Conservation (phyloP, 345 rosid species). For the Odontarrhena argentea region DNA sequence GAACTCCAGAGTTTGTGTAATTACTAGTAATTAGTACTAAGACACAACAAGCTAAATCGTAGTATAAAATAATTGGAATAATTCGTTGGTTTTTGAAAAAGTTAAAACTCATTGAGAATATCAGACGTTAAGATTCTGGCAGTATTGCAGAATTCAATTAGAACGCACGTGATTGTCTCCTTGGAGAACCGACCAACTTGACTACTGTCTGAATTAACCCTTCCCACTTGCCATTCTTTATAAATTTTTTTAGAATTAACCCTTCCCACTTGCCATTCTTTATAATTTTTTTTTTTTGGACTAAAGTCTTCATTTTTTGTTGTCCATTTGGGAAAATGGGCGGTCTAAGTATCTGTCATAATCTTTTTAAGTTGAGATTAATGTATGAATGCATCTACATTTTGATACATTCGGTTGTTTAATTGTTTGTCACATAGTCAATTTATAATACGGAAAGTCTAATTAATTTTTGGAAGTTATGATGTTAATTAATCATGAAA, state of each 20-base stretch:
- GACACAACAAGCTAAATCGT: too few relatives aligned
- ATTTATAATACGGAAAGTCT: constrained; percentile 5
- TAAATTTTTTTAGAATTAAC: not conserved
- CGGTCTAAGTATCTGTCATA: constrained; percentile 27
- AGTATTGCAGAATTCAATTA: constrained; percentile 31
- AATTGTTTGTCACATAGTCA: constrained; percentile 6
- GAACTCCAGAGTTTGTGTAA: too few relatives aligned
- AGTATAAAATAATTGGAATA: not conserved
- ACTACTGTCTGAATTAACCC: constrained; percentile 30
- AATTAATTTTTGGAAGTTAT: constrained; percentile 6
- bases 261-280: constrained; percentile 36
- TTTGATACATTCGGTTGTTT: constrained; percentile 15
- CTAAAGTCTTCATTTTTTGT: constrained; percentile 5
- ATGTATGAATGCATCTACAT: constrained; percentile 11
- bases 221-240: constrained; percentile 35
- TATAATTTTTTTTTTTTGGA: not conserved
- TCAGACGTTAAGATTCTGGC: constrained; percentile 28
- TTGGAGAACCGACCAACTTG: constrained; percentile 37
- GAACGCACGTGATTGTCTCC: constrained; percentile 39
- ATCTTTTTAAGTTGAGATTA: not conserved
- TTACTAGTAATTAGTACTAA: too few relatives aligned
- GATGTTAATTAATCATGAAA: constrained; percentile 12
- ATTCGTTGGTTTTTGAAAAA: not conserved
- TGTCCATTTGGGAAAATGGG: constrained; percentile 24
- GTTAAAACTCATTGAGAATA: constrained; percentile 13